These are phyloP conservation scores for Rubroboletus pulcherrimus DNA, from an alignment of 768 basidiomycete species.

Conservation along the genomic window DNA sequence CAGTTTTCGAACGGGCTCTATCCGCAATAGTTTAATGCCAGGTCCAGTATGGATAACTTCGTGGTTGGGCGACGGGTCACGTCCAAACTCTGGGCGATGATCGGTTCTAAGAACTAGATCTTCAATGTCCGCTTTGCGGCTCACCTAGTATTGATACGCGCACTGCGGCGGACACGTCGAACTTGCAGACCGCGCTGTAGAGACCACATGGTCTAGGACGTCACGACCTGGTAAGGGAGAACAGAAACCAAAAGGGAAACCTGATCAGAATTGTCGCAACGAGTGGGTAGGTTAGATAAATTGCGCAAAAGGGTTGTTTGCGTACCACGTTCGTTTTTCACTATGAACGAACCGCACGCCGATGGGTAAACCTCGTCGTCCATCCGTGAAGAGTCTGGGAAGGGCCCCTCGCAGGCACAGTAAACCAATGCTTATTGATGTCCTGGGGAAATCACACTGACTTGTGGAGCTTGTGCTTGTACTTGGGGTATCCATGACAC, in stretches of 20 bases:
- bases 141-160: slow-evolving; percentile 9
- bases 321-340: slow-evolving; percentile 9
- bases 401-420: neutral
- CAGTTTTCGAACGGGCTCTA: slow-evolving; percentile 18
- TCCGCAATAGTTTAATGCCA: slow-evolving; percentile 17
- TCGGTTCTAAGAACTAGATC: neutral
- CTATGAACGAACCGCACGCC: slow-evolving; percentile 1
- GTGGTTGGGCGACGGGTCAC: slow-evolving; percentile 1
- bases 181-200: neutral
- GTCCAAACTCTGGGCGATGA: neutral
- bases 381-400: neutral
- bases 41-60: slow-evolving; percentile 3
- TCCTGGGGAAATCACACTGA: neutral
- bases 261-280: slow-evolving; percentile 7
- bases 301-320: slow-evolving; percentile 9
- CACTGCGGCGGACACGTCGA: slow-evolving; percentile 7
- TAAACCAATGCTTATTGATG: neutral
- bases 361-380: neutral
- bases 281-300: slow-evolving; percentile 10
- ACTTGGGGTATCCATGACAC: neutral
- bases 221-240: slow-evolving; percentile 7
- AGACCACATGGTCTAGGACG: slow-evolving; percentile 6
- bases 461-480: neutral
- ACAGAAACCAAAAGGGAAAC: slow-evolving; percentile 10
- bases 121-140: slow-evolving; percentile 24